Evolutionary conservation across 352 stramenopile species (phyloP).

Genomic region (Phytophthora palmivora): DNA sequence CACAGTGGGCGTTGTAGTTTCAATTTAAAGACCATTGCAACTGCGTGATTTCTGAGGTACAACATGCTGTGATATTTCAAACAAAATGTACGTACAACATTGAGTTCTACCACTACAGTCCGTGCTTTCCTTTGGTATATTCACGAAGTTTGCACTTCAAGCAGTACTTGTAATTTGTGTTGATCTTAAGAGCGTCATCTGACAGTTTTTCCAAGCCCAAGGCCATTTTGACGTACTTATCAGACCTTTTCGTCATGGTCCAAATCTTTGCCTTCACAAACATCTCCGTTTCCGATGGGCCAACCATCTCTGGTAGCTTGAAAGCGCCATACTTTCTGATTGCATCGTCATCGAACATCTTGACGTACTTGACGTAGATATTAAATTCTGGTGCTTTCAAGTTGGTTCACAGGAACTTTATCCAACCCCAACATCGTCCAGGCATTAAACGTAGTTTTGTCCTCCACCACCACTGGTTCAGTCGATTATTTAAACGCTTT

Average conservation of each 20-base stretch:
- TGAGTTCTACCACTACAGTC: too few relatives aligned
- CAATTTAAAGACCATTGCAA: too few relatives aligned
- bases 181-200: background rate
- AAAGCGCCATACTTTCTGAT: background rate
- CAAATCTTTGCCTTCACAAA: background rate
- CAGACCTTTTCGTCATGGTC: background rate
- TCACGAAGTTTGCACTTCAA: too few relatives aligned
- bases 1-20: too few relatives aligned
- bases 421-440: background rate
- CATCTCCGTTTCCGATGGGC: constrained; percentile 2
- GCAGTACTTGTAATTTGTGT: background rate
- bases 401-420: background rate
- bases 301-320: background rate
- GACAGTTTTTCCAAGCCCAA: background rate
- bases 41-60: too few relatives aligned
- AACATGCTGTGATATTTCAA: too few relatives aligned
- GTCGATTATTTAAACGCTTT: background rate
- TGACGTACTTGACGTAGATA: constrained; percentile 1
- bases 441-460: background rate
- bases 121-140: too few relatives aligned
- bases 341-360: background rate
- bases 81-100: too few relatives aligned
- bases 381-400: background rate
- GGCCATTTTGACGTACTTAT: background rate
- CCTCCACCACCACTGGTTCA: background rate